Percentiles rank a stretch among this genome's conserved stretches.
These are phyloP conservation scores for Candida smagusa DNA, from an alignment of 1,139 yeast species.

Conservation along the genomic window DNA sequence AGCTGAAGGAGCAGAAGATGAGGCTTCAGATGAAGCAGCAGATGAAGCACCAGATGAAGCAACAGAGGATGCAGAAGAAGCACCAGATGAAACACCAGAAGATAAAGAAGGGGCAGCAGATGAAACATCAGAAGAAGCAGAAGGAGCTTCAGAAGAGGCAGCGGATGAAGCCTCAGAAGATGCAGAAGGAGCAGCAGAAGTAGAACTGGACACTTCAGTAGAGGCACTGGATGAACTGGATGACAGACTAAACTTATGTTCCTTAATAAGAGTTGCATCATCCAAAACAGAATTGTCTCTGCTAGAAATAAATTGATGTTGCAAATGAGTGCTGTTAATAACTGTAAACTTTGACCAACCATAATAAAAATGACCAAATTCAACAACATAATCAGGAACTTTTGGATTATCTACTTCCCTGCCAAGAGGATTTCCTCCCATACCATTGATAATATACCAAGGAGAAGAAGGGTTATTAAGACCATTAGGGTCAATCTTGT, in stretches of 20 bases:
- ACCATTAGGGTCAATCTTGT: constrained; percentile 5
- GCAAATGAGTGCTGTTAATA: constrained; percentile 5
- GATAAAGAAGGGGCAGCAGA: constrained; percentile 2
- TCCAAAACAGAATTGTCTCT: constrained; percentile 6
- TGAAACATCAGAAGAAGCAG: background rate
- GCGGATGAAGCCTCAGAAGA: constrained; percentile 2
- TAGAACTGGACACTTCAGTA: background rate
- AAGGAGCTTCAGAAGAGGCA: constrained; percentile 1
- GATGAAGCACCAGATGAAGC: constrained; percentile 1
- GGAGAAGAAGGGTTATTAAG: constrained; percentile 7
- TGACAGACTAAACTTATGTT: background rate
- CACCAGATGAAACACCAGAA: background rate
- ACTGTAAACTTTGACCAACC: constrained; percentile 7
- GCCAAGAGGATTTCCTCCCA: constrained; percentile 6
- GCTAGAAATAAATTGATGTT: constrained; percentile 5
- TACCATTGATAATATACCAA: constrained; percentile 7
- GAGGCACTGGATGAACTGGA: background rate
- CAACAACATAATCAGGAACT: constrained; percentile 4
- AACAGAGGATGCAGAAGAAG: constrained; percentile 2
- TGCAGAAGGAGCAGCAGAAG: constrained; percentile 1
- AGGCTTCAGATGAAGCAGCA: constrained; percentile 2
- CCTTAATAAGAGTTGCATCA: constrained; percentile 6
- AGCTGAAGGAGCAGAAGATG: background rate
- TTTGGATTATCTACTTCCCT: background rate
- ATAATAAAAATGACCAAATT: constrained; percentile 3